Base-by-base conservation (phyloP, 345 rosid species). In the Kandelia obovata region DNA sequence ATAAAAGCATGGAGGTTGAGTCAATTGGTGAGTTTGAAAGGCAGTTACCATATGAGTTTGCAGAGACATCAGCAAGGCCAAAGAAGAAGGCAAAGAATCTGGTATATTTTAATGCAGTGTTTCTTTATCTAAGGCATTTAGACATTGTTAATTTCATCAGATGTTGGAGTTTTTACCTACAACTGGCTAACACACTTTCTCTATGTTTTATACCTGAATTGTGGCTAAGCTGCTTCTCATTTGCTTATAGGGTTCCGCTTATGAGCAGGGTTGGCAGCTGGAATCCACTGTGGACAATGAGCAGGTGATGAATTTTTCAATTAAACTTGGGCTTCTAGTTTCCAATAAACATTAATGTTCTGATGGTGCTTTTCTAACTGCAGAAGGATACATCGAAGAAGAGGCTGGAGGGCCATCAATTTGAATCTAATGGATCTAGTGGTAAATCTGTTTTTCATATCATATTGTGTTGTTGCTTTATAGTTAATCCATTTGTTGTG, bases 1-100 rank as follows among this genome's bases (percentile, higher is more conserved):
- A 86, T 71, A 96, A 79, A 89, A 82, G 87, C 67, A 66, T 80
- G 81, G 98, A 92, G 81, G 95, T 90, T 69, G 97, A 96, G 46
- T 96, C 97, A 56, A 79, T 72, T 70, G 84, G 74, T n/a, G 84
- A 83, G 31, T 90, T 83, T 79, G 96, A 86, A 66, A 90, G 80
- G 87, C 92, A 83, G 74, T 78, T 83, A 46, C 76, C 85, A 32
- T 90, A 88, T 81, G 96, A 89, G 73, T 81, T 57, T 71, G 89
- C 90, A 58, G 99, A 92, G 84, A 92, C 90, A 59, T 86, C 86
- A 62, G 75, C 82, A 35, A 96, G 82, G 77, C 92, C 83, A 16
- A 92, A 87, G 80, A 96, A 89, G 88, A 92, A 88, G 79, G 69
- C 83, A 62, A 89, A 80, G 77, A 82, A 84, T 78, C 66, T 67